Evolutionary conservation across 495 filamentous ascomycete genomes (phyloP).

Genomic region (Ascodesmis nigricans): DNA sequence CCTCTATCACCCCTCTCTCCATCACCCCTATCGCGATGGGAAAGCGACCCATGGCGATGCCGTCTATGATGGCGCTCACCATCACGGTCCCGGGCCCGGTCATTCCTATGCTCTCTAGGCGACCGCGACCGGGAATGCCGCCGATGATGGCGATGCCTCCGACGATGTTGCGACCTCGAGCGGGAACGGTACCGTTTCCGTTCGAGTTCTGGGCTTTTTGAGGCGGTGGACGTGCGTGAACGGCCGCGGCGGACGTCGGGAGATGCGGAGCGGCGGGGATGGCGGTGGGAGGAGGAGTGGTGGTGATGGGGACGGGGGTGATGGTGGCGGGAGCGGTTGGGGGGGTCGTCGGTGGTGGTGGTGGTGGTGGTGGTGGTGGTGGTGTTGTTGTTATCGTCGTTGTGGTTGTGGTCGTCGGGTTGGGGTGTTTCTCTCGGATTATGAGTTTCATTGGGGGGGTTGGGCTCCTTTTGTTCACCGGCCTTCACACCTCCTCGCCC

Average conservation of each 20-base stretch:
- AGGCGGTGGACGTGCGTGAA: conserved; percentile 2
- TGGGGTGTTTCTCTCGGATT: neutral
- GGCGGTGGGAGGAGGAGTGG: too few relatives aligned
- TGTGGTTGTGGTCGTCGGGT: too few relatives aligned
- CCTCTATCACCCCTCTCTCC: conserved; percentile 9
- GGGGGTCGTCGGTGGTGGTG: too few relatives aligned
- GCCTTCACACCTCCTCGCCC: conserved; percentile 4
- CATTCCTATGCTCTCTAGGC: too few relatives aligned
- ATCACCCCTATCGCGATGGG: conserved; percentile 3
- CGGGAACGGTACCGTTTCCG: conserved; percentile 14
- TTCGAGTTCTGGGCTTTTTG: conserved; percentile 5
- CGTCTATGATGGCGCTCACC: too few relatives aligned
- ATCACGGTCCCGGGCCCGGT: too few relatives aligned
- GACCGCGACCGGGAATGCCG: conserved; percentile 7
- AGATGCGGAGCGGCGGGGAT: too few relatives aligned
- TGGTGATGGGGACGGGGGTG: too few relatives aligned
- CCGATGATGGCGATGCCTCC: conserved; percentile 4
- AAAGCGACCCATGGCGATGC: too few relatives aligned
- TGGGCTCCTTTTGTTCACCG: conserved; percentile 3
- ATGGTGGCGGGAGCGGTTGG: too few relatives aligned
- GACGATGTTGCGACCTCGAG: conserved; percentile 10
- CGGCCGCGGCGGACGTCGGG: neutral
- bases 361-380: too few relatives aligned
- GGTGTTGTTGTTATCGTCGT: too few relatives aligned
- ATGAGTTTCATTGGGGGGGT: neutral